phyloP scores from a whole-genome alignment of 257 asterid genomes.

The Solanum lycopersicoides region DNA sequence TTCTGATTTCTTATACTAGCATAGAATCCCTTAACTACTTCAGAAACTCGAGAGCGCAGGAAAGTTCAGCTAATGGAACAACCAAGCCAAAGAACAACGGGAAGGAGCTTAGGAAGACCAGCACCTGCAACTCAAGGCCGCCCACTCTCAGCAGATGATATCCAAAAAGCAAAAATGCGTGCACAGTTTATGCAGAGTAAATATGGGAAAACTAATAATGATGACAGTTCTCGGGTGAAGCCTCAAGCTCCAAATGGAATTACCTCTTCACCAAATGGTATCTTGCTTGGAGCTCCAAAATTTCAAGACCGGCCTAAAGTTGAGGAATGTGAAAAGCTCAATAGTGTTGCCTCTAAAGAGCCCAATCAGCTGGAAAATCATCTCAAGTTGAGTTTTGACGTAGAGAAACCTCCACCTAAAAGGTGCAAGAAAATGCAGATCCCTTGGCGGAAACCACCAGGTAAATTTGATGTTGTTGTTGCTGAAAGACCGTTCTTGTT shows the following conservation, averaged over 20 bases:
- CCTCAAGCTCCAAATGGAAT: constrained; percentile 40
- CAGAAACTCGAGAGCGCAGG: constrained; percentile 76
- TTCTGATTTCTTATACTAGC: neutral
- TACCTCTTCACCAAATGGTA: constrained; percentile 25
- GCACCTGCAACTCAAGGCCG: constrained; percentile 60
- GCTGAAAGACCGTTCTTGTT: neutral
- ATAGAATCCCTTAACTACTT: constrained; percentile 44
- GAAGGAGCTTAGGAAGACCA: constrained; percentile 52
- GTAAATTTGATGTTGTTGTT: constrained; percentile 36
- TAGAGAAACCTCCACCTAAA: constrained; percentile 55
- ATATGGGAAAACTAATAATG: constrained; percentile 45
- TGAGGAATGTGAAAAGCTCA: constrained; percentile 19
- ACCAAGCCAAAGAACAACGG: constrained; percentile 60
- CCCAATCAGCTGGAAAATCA: constrained; percentile 27
- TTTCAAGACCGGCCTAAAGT: constrained; percentile 2
- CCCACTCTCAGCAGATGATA: constrained; percentile 99
- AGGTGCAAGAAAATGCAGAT: constrained; percentile 60
- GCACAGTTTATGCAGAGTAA: constrained; percentile 77
- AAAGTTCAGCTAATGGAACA: constrained; percentile 90
- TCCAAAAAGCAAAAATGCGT: constrained; percentile 97
- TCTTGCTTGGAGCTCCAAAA: constrained; percentile 19
- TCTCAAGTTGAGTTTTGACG: constrained; percentile 16
- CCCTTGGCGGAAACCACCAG: constrained; percentile 76
- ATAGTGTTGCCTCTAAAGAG: constrained; percentile 8
- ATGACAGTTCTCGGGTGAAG: constrained; percentile 26